Evolutionary conservation across 169 alveolate species (phyloP), one percentile per base, ranked within the genome.

Genomic region (Plasmodium blacklocki): DNA sequence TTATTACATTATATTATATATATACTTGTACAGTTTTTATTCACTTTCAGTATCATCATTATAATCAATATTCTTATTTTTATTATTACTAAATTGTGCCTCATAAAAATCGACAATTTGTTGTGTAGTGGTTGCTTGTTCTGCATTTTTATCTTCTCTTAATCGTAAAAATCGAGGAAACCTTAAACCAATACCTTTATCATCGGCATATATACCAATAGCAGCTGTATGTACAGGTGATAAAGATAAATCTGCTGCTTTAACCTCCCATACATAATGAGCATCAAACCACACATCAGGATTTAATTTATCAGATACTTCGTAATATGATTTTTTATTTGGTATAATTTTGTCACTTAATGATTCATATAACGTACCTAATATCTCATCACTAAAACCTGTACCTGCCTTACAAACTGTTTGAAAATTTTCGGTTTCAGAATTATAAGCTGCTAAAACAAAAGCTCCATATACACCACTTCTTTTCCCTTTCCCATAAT

Each of bases 151-250:
- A 95, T 99, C 99, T 26, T 97, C 99, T 88, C 99, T 95, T 47
- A 96, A 92, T 64, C 99, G 96, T 9, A 98, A 92, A 94, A 98
- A 97, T 62, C 99, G 95, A 0, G 99, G 99, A 76, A 98, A 98
- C 54, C 99, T 96, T 76, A 98, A 85, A 29, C 99, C 99, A 21
- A 99, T 98, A 2, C 99, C 99, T 88, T 93, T 94, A 68, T 93
- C 96, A 49, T 76, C 74, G 9, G 92, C 95, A 74, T 96, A 94
- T 54, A 94, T 74, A 0, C 98, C 98, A 32, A 94, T 74, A 19
- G 98, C 99, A 43, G 99, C 99, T 15, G 99, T 97, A 93, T 99
- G 98, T 3, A 97, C 97, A 8, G 99, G 99, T 18, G 99, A 96
- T 26, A 98, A 90, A 14, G 99, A 94, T 21, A 99, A 88, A 89